Conservation (phyloP, 805 yeast species). For the Spencermartinsiella europaea region DNA sequence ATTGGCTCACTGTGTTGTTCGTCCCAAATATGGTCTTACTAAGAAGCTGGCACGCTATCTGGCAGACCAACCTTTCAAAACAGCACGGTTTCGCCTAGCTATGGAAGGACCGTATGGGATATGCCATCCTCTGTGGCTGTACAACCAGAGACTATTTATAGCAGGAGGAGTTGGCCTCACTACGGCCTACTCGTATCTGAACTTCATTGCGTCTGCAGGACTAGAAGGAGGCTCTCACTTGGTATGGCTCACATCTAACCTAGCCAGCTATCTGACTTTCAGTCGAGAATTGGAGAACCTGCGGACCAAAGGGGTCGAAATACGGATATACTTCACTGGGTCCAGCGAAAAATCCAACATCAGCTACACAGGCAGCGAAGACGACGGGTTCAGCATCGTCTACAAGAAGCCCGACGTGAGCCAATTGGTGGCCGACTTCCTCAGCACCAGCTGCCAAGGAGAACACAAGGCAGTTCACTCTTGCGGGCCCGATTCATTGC, state of each 20-base stretch:
- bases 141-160: conserved; percentile 50
- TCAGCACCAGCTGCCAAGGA: conserved; percentile 3
- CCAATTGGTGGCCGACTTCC: conserved; percentile 9
- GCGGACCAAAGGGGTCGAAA: conserved; percentile 11
- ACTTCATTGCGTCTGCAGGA: not conserved
- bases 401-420: conserved; percentile 12
- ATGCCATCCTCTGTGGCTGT: conserved; percentile 43
- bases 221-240: not conserved
- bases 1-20: conserved; percentile 10
- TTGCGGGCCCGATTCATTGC: conserved; percentile 57
- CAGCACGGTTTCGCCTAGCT: conserved; percentile 10
- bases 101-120: conserved; percentile 73
- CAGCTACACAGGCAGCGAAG: not conserved
- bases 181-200: conserved; percentile 47
- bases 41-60: conserved; percentile 5
- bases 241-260: not conserved
- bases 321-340: conserved; percentile 17
- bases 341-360: not conserved
- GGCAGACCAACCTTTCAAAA: not conserved
- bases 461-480: conserved; percentile 39
- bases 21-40: conserved; percentile 20
- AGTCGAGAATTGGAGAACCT: conserved; percentile 32
- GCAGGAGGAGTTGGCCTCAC: conserved; percentile 79
- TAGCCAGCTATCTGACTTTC: conserved; percentile 38
- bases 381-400: not conserved